These are phyloP conservation scores for Phytophthora lateralis DNA, from an alignment of 352 stramenopile species.

Conservation along the genomic window DNA sequence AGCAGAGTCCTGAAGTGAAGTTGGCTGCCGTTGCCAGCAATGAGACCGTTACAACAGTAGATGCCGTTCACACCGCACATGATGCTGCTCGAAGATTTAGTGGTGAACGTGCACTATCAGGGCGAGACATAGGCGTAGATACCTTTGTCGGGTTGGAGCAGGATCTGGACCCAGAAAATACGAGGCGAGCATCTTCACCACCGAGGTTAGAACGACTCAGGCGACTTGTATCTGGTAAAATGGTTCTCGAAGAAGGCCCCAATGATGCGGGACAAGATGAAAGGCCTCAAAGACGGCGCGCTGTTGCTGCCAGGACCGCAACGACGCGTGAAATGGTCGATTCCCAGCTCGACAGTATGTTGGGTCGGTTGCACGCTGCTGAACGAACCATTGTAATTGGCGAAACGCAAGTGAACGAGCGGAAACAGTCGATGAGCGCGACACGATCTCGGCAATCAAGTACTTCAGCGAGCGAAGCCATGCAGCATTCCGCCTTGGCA, in stretches of 20 bases:
- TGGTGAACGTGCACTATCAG: background rate
- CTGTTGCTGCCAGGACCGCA: background rate
- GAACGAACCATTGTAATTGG: constrained; percentile 27
- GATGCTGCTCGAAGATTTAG: constrained; percentile 1
- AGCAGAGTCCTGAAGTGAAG: background rate
- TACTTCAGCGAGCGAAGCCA: background rate
- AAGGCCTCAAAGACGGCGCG: constrained; percentile 1
- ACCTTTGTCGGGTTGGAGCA: background rate
- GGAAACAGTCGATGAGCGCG: constrained; percentile 3
- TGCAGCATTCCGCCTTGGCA: constrained; percentile 10
- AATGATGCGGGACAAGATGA: background rate
- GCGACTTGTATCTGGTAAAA: constrained; percentile 3
- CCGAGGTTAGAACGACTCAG: constrained; percentile 9
- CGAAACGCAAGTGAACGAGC: constrained; percentile 17
- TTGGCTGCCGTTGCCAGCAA: background rate
- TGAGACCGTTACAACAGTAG: background rate
- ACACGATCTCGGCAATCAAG: constrained; percentile 12
- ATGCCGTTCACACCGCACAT: background rate
- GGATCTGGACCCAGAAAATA: background rate
- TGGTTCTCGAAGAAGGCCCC: constrained; percentile 2
- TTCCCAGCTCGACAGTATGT: constrained; percentile 11
- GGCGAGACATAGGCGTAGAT: background rate
- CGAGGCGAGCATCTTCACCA: constrained; percentile 16
- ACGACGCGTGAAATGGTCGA: constrained; percentile 16
- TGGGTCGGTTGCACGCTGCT: constrained; percentile 23